phyloP scores from a whole-genome alignment of 1,139 yeast genomes.

The Debaryomyces singareniensis region DNA sequence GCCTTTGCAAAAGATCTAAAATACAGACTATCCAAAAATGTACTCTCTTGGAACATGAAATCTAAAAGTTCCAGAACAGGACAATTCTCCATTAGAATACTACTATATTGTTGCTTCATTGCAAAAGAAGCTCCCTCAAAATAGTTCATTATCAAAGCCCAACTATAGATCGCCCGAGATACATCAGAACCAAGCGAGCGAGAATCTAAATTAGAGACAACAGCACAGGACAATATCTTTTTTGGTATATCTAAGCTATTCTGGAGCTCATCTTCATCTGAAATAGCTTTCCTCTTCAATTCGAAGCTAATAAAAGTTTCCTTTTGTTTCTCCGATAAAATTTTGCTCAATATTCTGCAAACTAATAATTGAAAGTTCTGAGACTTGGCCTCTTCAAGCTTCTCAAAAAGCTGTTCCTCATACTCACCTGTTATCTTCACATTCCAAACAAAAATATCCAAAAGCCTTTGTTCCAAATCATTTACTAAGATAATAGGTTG shows the following conservation, averaged over 20 bases:
- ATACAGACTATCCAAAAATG: conserved; percentile 33
- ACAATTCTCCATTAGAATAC: conserved; percentile 45
- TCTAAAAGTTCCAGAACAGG: conserved; percentile 42
- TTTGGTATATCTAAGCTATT: conserved; percentile 2
- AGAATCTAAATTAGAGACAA: conserved; percentile 13
- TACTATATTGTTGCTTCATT: conserved; percentile 54
- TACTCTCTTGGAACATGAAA: conserved; percentile 45
- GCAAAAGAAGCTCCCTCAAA: conserved; percentile 64
- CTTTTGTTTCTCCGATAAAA: conserved; percentile 40
- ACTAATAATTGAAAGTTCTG: conserved; percentile 30
- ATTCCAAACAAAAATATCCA: conserved; percentile 10
- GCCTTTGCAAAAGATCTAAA: conserved; percentile 8
- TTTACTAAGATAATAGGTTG: conserved; percentile 30
- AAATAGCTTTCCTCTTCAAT: conserved; percentile 28
- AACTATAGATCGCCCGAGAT: conserved; percentile 58
- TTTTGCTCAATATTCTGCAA: conserved; percentile 24
- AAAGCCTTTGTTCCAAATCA: conserved; percentile 25
- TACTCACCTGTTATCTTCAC: conserved; percentile 11
- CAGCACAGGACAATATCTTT: neutral
- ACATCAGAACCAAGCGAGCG: too few relatives aligned
- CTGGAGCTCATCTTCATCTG: conserved; percentile 12
- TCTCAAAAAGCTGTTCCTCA: conserved; percentile 13
- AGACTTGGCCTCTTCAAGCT: conserved; percentile 18
- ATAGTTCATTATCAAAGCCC: conserved; percentile 59
- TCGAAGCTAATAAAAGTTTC: conserved; percentile 59